These are phyloP conservation scores for Trypanosoma rangeli DNA, from an alignment of 208 protist genomes.

Conservation along the genomic window DNA sequence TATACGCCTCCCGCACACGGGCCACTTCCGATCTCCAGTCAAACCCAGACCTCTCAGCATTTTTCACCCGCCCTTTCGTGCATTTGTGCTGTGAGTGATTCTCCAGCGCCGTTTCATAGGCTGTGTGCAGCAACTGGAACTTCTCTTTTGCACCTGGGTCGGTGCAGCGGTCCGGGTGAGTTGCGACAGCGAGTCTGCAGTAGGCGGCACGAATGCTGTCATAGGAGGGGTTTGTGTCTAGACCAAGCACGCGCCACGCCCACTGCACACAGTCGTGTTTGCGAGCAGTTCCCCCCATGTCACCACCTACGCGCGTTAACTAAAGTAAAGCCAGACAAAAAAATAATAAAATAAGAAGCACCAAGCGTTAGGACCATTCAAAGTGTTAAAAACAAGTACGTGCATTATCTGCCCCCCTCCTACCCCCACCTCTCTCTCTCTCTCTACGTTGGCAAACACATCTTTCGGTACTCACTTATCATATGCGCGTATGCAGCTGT, in stretches of 20 bases:
- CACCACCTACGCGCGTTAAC: not conserved
- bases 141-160: slow-evolving; percentile 16
- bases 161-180: slow-evolving; percentile 26
- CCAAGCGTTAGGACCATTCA: not conserved
- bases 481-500: no score
- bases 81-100: not conserved
- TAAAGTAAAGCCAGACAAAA: not conserved
- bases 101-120: slow-evolving; percentile 24
- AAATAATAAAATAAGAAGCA: not conserved
- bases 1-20: slow-evolving; percentile 14
- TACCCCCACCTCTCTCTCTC: not conserved
- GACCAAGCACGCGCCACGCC: slow-evolving; percentile 23
- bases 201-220: slow-evolving; percentile 23
- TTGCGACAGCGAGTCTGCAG: slow-evolving; percentile 20
- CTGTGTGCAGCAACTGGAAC: slow-evolving; percentile 24
- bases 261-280: not conserved
- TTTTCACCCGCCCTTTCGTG: not conserved
- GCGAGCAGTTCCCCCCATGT: slow-evolving; percentile 7
- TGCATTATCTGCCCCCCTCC: not conserved
- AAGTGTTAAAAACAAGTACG: not conserved
- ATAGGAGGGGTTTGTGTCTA: slow-evolving; percentile 11
- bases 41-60: not conserved
- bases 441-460: no score
- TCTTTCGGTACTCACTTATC: no score
- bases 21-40: slow-evolving; percentile 28